phyloP scores from a whole-genome alignment of 2,329 filamentous ascomycete genomes.

The Fonsecaea monophora region DNA sequence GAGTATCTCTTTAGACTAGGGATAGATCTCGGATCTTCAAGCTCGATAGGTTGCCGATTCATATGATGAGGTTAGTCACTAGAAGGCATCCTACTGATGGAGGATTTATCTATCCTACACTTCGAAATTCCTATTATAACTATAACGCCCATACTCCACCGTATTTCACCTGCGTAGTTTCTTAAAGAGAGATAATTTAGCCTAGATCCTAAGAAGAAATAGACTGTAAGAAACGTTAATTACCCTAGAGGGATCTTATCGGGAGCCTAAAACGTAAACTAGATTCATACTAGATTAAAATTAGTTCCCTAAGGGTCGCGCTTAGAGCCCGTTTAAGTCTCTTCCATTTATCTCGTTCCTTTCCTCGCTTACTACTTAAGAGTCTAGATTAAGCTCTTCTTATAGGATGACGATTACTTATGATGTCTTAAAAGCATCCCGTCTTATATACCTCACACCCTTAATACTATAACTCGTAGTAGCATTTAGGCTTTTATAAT shows the following conservation, averaged over 20 bases:
- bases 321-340: constrained; percentile 13
- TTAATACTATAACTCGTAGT: constrained; percentile 39
- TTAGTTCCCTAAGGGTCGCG: constrained; percentile 11
- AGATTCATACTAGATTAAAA: constrained; percentile 15
- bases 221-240: neutral
- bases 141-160: neutral
- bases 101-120: constrained; percentile 2
- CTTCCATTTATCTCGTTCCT: constrained; percentile 9
- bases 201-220: neutral
- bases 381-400: constrained; percentile 16
- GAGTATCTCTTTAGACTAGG: constrained; percentile 20
- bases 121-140: neutral
- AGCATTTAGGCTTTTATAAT: constrained; percentile 42
- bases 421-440: constrained; percentile 18
- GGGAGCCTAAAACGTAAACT: constrained; percentile 12
- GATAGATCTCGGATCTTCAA: constrained; percentile 19
- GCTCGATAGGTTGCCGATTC: constrained; percentile 14
- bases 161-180: neutral
- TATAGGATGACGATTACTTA: constrained; percentile 5
- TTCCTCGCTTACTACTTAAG: constrained; percentile 13
- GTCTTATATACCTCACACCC: constrained; percentile 9
- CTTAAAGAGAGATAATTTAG: neutral
- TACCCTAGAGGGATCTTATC: neutral
- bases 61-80: constrained; percentile 15
- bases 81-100: constrained; percentile 15